A percentile compares a stretch with the other conserved stretches of the same genome.
Evolutionary conservation across 225 moss, liverwort and hornwort species (phyloP).

Genomic region (Pseudisothecium myosuroides): DNA sequence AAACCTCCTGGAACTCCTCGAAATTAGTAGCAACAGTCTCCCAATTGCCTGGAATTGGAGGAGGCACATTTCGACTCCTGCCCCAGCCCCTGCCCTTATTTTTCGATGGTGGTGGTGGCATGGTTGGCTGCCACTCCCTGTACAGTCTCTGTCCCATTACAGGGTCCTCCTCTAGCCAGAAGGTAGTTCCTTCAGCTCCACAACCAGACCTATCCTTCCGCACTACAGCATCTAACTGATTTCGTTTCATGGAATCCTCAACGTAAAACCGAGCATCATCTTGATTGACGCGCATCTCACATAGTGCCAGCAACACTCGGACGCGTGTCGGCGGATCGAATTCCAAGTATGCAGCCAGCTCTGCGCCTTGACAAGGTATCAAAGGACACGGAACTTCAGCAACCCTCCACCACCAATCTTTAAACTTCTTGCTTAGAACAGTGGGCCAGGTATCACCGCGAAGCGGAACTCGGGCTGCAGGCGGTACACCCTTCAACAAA

Average conservation of each 20-base stretch:
- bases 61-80: slow-evolving; percentile 63
- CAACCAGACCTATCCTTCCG: slow-evolving; percentile 74
- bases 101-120: slow-evolving; percentile 12
- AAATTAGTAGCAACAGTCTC: slow-evolving; percentile 85
- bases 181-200: slow-evolving; percentile 80
- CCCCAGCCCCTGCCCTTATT: slow-evolving; percentile 55
- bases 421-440: slow-evolving; percentile 85
- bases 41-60: slow-evolving; percentile 61
- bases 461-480: slow-evolving; percentile 78
- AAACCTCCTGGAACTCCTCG: slow-evolving; percentile 87
- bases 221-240: slow-evolving; percentile 32
- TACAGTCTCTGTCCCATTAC: slow-evolving; percentile 78
- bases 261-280: slow-evolving; percentile 69
- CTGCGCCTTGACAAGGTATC: slow-evolving; percentile 64
- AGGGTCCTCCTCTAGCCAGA: slow-evolving; percentile 81
- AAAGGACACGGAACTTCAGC: slow-evolving; percentile 76
- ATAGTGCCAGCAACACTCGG: slow-evolving; percentile 73
- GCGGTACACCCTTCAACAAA: slow-evolving; percentile 83
- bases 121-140: slow-evolving; percentile 52
- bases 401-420: slow-evolving; percentile 91
- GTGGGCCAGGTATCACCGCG: slow-evolving; percentile 85
- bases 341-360: slow-evolving; percentile 56
- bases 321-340: slow-evolving; percentile 67
- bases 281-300: slow-evolving; percentile 90
- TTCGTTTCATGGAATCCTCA: slow-evolving; percentile 66